Evolutionary conservation across 225 moss, liverwort and hornwort species (phyloP).

Genomic region (Bryum argenteum): DNA sequence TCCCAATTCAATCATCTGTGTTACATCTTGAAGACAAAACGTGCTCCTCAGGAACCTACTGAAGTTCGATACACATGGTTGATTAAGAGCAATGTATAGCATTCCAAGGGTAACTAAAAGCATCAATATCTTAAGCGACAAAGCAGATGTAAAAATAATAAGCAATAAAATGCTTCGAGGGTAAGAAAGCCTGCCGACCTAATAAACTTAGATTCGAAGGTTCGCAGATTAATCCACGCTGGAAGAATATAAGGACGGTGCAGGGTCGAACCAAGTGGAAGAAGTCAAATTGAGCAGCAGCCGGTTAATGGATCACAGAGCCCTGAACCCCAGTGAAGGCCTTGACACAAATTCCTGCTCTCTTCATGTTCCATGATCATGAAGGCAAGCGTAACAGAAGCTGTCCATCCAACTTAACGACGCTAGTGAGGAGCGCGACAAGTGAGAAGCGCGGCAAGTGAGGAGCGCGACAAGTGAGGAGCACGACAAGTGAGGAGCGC

Average conservation of each 20-base stretch:
- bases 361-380: slow-evolving; percentile 52
- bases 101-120: not conserved
- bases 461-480: too few species aligned
- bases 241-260: not conserved
- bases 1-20: not conserved
- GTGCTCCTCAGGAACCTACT: not conserved
- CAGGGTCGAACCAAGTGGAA: slow-evolving; percentile 27
- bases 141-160: not conserved
- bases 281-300: slow-evolving; percentile 14
- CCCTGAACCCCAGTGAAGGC: not conserved
- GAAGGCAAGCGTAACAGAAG: not conserved
- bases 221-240: not conserved
- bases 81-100: not conserved
- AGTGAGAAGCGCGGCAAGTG: too few species aligned
- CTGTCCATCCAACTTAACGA: slow-evolving; percentile 18
- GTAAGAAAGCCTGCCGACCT: not conserved
- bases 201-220: not conserved
- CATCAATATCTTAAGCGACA: not conserved
- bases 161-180: not conserved
- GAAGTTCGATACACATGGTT: not conserved
- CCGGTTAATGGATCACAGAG: slow-evolving; percentile 1
- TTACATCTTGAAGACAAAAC: not conserved
- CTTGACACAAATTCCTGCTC: slow-evolving; percentile 28
- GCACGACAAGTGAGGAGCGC: too few species aligned
- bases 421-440: too few species aligned